Evolutionary conservation across 805 yeast genomes (phyloP), one percentile per base, ranked within the genome.

Genomic region (Peterozyma xylosa): DNA sequence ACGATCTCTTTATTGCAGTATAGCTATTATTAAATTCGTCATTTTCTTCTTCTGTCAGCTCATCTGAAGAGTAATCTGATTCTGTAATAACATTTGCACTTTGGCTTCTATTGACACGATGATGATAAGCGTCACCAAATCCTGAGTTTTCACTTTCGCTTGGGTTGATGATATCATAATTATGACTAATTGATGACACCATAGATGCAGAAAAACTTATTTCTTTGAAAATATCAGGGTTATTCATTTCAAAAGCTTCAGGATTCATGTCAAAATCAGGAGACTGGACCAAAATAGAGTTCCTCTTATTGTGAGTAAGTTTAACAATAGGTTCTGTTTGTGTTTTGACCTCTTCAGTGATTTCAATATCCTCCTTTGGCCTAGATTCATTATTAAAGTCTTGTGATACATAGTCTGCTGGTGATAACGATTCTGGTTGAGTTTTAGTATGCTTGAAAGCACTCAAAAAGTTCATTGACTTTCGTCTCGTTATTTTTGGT

Each of bases 141-240:
- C 27, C 27, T 21, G 27, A 21, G 27, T 7, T 21, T 21, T 21
- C 27, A 14, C 15, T 32, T 32, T 32, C 14, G 9, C 39, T 18
- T n/a, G 27, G 35, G 13, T 35, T 30, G 27, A 44, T 18, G 30
- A 44, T 32, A 32, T 37, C 42, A 15, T 41, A 45, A 37, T 45
- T 45, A 30, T 41, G 47, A 33, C 41, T 35, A 18, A 45, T 45
- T 15, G 47, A 45, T 5, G 47, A 44, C 11, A 44, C 17, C 47
- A 44, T 44, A 7, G 47, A 44, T 18, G 41, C 37, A 2, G 46
- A 43, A 21, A 43, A 43, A 21, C 46, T 43, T 27, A 43, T 30
- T 14, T 43, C 46, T 32, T 43, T 43, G 35, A 40, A 36, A 3
- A 39, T 13, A 9, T 14, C 16, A 9, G 38, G 34, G 14, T 35